Evolutionary conservation across 345 rosid genomes (phyloP).

Genomic region (Corymbia maculata): DNA sequence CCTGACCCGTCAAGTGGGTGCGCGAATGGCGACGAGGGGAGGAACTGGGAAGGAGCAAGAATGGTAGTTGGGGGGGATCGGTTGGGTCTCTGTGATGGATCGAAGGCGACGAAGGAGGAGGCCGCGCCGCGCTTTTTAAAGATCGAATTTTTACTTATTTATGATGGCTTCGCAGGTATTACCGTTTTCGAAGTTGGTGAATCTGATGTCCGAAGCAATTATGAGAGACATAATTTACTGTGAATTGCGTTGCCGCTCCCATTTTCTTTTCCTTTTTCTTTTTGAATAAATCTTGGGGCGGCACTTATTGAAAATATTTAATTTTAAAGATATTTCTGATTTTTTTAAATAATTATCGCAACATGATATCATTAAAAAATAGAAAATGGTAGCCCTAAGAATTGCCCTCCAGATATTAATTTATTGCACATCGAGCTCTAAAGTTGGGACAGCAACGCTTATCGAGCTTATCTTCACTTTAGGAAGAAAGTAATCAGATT

Average conservation of each 20-base stretch:
- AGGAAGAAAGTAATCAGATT: background rate
- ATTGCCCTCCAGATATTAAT: background rate
- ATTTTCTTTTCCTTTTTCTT: background rate
- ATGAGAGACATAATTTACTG: background rate
- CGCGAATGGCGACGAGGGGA: background rate
- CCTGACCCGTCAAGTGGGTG: background rate
- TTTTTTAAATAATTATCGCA: background rate
- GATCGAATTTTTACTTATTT: background rate
- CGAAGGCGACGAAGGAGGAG: background rate
- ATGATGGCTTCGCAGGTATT: background rate
- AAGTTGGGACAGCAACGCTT: background rate
- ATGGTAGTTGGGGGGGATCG: background rate
- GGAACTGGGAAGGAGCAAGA: background rate
- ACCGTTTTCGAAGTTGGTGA: background rate
- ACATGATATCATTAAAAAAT: rapidly evolving
- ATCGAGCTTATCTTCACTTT: too few species aligned
- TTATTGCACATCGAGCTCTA: background rate
- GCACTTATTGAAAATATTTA: background rate
- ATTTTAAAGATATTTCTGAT: background rate
- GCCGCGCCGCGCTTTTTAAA: background rate
- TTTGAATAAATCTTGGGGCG: background rate
- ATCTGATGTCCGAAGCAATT: background rate
- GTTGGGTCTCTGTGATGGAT: background rate
- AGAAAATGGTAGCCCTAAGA: background rate
- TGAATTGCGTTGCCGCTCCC: background rate